Conservation (phyloP, 1,284 basidiomycete species). For the Vanrija sp. region DNA sequence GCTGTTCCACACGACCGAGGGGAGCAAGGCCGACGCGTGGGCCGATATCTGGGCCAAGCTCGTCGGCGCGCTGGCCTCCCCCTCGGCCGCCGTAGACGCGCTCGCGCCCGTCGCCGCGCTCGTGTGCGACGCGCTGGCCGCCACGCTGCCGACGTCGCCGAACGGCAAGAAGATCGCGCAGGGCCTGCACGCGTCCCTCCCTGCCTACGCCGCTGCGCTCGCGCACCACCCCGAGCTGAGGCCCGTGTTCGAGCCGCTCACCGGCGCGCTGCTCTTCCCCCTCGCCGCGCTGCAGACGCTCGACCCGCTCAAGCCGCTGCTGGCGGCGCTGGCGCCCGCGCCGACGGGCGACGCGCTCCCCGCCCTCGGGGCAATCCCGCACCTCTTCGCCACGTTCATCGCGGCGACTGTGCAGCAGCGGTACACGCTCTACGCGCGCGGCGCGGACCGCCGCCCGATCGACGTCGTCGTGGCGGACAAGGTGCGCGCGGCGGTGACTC, state of each 20-base stretch:
- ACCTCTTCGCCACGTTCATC: constrained; percentile 25
- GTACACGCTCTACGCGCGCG: constrained; percentile 32
- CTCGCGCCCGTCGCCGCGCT: constrained; percentile 7
- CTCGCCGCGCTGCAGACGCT: constrained; percentile 20
- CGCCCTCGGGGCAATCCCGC: constrained; percentile 17
- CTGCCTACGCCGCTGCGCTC: constrained; percentile 16
- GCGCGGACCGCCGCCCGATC: constrained; percentile 20
- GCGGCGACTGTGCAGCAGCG: constrained; percentile 18
- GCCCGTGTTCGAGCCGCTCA: constrained; percentile 11
- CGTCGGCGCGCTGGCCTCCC: constrained; percentile 7
- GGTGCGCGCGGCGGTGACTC: constrained; percentile 28
- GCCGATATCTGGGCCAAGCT: constrained; percentile 26
- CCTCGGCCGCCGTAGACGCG: neutral
- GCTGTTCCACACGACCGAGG: constrained; percentile 12
- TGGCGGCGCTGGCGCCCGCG: neutral
- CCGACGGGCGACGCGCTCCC: constrained; percentile 2
- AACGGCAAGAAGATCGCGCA: constrained; percentile 35
- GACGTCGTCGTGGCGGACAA: constrained; percentile 37
- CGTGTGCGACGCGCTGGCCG: constrained; percentile 7
- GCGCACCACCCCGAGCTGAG: constrained; percentile 16
- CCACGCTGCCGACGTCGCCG: constrained; percentile 10
- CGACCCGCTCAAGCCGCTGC: constrained; percentile 17
- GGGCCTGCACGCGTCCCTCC: constrained; percentile 18
- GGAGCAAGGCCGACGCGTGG: constrained; percentile 30
- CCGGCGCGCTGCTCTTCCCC: constrained; percentile 26